Percentiles rank a stretch among this genome's conserved stretches.
These are phyloP conservation scores for Fraxinus pennsylvanica DNA, from an alignment of 257 asterid species.

Conservation along the genomic window DNA sequence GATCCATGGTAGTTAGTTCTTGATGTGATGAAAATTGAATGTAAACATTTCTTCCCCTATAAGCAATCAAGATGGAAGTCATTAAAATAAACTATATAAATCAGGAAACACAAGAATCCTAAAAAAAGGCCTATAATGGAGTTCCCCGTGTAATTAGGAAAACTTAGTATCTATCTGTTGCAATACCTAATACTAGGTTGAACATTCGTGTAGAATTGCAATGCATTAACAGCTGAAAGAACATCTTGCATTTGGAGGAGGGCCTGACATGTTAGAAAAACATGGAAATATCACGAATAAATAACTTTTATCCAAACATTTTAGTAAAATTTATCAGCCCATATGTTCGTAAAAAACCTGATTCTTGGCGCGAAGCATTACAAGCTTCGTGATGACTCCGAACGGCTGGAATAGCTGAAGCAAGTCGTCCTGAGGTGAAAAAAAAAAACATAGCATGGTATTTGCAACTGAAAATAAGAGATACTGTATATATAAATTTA, in stretches of 20 bases:
- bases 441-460: not conserved
- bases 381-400: slow-evolving; percentile 87
- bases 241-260: slow-evolving; percentile 98
- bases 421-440: slow-evolving; percentile 72
- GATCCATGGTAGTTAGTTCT: slow-evolving; percentile 92
- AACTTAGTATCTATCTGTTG: not conserved
- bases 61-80: slow-evolving; percentile 3
- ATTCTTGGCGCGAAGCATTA: slow-evolving; percentile 97
- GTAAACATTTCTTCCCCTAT: slow-evolving; percentile 94
- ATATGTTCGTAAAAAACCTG: slow-evolving; percentile 56
- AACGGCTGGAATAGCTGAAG: slow-evolving; percentile 98
- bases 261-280: slow-evolving; percentile 50
- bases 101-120: slow-evolving; percentile 1
- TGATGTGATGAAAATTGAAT: slow-evolving; percentile 97
- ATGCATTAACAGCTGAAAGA: slow-evolving; percentile 78
- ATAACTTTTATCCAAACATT: slow-evolving; percentile 9
- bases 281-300: slow-evolving; percentile 15
- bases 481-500: not conserved
- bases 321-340: slow-evolving; percentile 10
- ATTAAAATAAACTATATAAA: slow-evolving; percentile 13
- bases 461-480: slow-evolving; percentile 5
- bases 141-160: slow-evolving; percentile 1
- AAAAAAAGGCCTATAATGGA: slow-evolving; percentile 15
- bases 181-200: slow-evolving; percentile 89
- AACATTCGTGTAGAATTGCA: slow-evolving; percentile 78